Conservation (phyloP, 495 filamentous ascomycete genomes). For the Hypoxylon crocopeplum region DNA sequence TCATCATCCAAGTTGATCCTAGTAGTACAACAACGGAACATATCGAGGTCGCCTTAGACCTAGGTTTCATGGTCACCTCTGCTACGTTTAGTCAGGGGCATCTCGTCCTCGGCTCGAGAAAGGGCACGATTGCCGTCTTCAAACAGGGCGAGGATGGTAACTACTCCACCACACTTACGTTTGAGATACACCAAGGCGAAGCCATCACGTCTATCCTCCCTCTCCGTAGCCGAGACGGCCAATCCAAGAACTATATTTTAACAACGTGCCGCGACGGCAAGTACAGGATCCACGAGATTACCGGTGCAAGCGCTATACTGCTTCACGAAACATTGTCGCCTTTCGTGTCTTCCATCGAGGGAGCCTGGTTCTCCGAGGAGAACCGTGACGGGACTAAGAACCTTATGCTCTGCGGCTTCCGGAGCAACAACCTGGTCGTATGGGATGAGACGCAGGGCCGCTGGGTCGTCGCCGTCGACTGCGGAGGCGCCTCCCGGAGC, state of each 20-base stretch:
- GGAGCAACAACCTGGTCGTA: slow-evolving; percentile 74
- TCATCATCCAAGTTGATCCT: slow-evolving; percentile 29
- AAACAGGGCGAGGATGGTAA: slow-evolving; percentile 31
- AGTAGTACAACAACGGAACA: slow-evolving; percentile 23
- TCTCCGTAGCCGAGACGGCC: slow-evolving; percentile 36
- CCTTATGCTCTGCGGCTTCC: slow-evolving; percentile 81
- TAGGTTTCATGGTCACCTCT: slow-evolving; percentile 49
- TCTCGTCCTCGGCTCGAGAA: slow-evolving; percentile 73
- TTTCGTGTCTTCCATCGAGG: slow-evolving; percentile 72
- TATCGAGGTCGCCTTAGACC: slow-evolving; percentile 32
- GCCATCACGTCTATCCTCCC: slow-evolving; percentile 71
- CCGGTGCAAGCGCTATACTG: slow-evolving; percentile 31
- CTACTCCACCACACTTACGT: slow-evolving; percentile 40
- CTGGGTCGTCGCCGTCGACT: slow-evolving; percentile 73
- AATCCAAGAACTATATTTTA: slow-evolving; percentile 54
- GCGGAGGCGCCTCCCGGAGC: slow-evolving; percentile 80
- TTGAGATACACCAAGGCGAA: slow-evolving; percentile 64
- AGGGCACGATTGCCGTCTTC: slow-evolving; percentile 66
- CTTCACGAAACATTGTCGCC: slow-evolving; percentile 59
- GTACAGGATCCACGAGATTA: slow-evolving; percentile 64
- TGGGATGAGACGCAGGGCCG: slow-evolving; percentile 74
- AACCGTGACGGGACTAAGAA: slow-evolving; percentile 43
- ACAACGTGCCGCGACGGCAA: slow-evolving; percentile 77
- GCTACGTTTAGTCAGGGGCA: slow-evolving; percentile 47
- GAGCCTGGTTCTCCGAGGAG: slow-evolving; percentile 64